Base-by-base conservation (phyloP, 495 filamentous ascomycete genomes). In the Glarea lozoyensis region DNA sequence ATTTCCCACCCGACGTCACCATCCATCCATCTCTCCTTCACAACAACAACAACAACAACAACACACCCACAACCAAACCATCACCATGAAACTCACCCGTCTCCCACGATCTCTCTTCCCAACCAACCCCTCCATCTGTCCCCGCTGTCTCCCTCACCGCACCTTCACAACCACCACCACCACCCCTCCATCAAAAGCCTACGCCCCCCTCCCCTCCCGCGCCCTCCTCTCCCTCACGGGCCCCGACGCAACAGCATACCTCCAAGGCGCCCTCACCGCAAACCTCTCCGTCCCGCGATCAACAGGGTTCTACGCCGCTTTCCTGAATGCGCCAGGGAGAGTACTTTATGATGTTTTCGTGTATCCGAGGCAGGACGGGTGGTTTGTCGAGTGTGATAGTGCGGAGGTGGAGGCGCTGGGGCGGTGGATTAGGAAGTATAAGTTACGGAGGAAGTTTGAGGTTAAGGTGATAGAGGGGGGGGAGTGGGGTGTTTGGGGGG, bases 261-360 rank as follows among this genome's bases (percentile, higher is more conserved):
- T 98, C 10, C 90, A 96, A 63, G 89, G 88, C 42, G 68, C 92
- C 36, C 78, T 86, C 34, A 94, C 89, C 0, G 73, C 76, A 44
- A 84, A 88, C 50, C 74, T 96, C 52, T 67, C 46, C 48, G 54
- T 48, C 0, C 18, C 56, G 45, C 20, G 60, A 57, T 36, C 62
- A 37, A 9, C 60, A 45, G 77, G 78, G 12, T 76, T 77, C 58
- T 96, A 93, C 64, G 67, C 76, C 17, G 84, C 79, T 1, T 95
- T 98, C 55, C 73, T 98, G 10, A 94, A 80, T 50, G 86, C 87
- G 15, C 75, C 81, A 49, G 89, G 92, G 32, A 73, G 86, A 30
- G 68, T 96, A 9, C 66, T 96, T 19, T 76, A 88, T 61, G 92
- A 98, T 60, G 84, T 86, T 19, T 94, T 95, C 65, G 68, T 98